Evolutionary conservation across 129 eudicot species (phyloP).

Genomic region (Flaveria sonorensis): DNA sequence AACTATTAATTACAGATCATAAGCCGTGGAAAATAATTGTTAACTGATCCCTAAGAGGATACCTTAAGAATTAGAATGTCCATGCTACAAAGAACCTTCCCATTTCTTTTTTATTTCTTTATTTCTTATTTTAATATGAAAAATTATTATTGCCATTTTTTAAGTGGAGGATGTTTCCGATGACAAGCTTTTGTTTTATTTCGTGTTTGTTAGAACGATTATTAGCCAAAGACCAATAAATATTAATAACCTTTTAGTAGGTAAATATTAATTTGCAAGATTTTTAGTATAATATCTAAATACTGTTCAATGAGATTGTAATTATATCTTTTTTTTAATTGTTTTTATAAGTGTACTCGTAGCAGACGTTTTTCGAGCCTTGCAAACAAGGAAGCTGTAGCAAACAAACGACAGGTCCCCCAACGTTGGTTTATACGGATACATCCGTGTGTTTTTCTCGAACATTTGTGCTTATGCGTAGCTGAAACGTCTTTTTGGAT

Average conservation of each 20-base stretch:
- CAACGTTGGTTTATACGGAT: too few species aligned
- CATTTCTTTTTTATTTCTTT: constrained; percentile 4
- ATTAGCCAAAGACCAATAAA: not conserved
- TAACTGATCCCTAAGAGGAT: constrained; percentile 51
- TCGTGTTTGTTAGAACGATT: not conserved
- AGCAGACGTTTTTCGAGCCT: too few species aligned
- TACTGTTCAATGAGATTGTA: too few species aligned
- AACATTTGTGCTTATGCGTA: too few species aligned
- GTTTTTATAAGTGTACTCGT: too few species aligned
- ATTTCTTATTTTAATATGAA: not conserved
- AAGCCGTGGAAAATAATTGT: constrained; percentile 34
- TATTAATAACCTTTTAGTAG: not conserved
- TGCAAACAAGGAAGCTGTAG: too few species aligned
- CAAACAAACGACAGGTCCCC: too few species aligned
- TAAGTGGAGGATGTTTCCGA: not conserved
- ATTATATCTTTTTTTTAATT: too few species aligned
- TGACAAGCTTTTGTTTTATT: constrained; percentile 6
- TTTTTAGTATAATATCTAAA: not conserved
- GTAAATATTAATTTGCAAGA: not conserved
- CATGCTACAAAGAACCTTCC: constrained; percentile 40
- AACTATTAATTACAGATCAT: constrained; percentile 39
- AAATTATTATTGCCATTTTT: not conserved
- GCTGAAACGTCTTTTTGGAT: too few species aligned
- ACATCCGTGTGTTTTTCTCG: too few species aligned
- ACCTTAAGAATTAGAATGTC: constrained; percentile 44